Base-by-base conservation (phyloP, 2,329 filamentous ascomycete species). In the Paraconiothyrium sp. region DNA sequence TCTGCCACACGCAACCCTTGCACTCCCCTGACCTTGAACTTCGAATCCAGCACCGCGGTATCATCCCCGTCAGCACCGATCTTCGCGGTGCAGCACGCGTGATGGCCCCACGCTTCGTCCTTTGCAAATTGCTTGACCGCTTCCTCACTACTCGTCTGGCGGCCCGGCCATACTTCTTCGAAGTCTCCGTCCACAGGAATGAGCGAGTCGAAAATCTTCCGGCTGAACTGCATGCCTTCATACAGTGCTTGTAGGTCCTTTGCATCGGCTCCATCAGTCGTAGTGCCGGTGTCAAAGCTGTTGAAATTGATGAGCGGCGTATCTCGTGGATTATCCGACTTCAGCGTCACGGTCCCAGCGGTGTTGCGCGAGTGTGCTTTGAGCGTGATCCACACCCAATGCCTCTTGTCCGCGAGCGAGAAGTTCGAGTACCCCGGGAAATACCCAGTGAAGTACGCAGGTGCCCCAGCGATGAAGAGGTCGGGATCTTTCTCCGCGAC, bases 341-440 rank as follows among this genome's bases (percentile, higher is more conserved):
- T 80, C 4, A 92, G 83, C 6, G 76, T 84, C 9, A 92, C 89
- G 1, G 83, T 84, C 7, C 90, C 90, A 2, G 72, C 81, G 72
- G 78, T 76, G 72, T 92, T 90, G 56, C 85, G 84, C 1, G 88
- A 83, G 67, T 89, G 87, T 0, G 85, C 84, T 74, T 90, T 89
- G 55, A 92, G 80, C 0, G 83, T 81, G 24, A 78, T 74, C 83
- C 83, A 85, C 13, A 79, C 78, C 78, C 80, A 84, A 62, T 82
- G 79, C 39, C 80, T 80, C 2, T 78, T 78, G 51, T 78, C 82
- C 1, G 76, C 72, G 1, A 82, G 77, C 3, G 81, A 78, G 63
- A 83, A 80, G 27, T 79, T 70, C 1, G 83, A 80, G 66, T 84
- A 89, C 22, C 83, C 81, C 0, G 84, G 84, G 74, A 83, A 87